Percentiles rank a stretch among this genome's conserved stretches.
phyloP scores from a whole-genome alignment of 2,329 filamentous ascomycete genomes.

The Ophiostoma fasciatum region DNA sequence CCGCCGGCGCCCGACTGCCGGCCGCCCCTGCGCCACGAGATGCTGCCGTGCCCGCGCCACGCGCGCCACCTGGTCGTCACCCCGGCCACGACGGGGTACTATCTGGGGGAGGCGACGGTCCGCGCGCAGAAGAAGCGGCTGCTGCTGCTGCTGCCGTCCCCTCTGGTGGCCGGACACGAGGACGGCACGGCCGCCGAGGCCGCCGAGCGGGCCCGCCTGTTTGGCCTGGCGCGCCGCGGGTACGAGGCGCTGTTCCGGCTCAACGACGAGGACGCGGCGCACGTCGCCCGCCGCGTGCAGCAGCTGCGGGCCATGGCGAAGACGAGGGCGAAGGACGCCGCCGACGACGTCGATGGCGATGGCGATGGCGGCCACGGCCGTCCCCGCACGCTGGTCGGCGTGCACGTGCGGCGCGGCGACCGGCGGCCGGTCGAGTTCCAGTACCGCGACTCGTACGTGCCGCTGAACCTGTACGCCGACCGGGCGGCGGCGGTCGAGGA shows the following conservation, averaged over 20 bases:
- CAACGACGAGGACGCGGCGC: conserved; percentile 46
- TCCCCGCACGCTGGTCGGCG: conserved; percentile 48
- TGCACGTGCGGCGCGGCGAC: conserved; percentile 73
- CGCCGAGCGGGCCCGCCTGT: conserved; percentile 37
- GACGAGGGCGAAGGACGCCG: conserved; percentile 8
- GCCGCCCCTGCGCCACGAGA: conserved; percentile 58
- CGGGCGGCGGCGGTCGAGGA: conserved; percentile 38
- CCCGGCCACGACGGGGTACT: conserved; percentile 40
- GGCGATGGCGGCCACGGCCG: conserved; percentile 34
- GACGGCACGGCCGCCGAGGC: conserved; percentile 24
- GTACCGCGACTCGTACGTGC: conserved; percentile 65
- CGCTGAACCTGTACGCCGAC: conserved; percentile 51
- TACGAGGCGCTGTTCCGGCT: conserved; percentile 65
- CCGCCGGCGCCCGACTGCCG: conserved; percentile 52
- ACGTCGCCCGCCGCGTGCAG: conserved; percentile 44
- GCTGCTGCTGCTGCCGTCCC: too few relatives aligned
- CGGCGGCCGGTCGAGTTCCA: conserved; percentile 62
- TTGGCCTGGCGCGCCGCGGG: conserved; percentile 50
- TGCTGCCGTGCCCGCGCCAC: conserved; percentile 64
- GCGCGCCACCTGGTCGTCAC: conserved; percentile 64
- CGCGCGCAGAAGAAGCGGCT: too few relatives aligned
- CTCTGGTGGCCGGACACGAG: too few relatives aligned
- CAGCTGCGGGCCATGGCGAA: conserved; percentile 36
- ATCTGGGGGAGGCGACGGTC: conserved; percentile 17
- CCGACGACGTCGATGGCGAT: conserved; percentile 9